Base-by-base conservation (phyloP, 192 early-diverging fungal species). In the Gigaspora rosea region DNA sequence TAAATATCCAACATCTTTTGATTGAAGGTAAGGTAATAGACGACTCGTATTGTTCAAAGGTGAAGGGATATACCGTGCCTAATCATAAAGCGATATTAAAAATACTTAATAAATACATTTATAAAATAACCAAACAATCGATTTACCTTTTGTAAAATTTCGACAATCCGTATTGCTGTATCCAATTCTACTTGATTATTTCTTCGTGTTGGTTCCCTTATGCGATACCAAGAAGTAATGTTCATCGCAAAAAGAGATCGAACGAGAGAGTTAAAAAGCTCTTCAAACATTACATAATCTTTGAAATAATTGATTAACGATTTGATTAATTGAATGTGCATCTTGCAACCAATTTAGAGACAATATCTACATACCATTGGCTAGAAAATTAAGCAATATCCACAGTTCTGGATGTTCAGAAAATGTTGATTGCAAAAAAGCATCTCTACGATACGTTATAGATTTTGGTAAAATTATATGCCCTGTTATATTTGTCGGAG, bases 1-100 rank as follows among this genome's bases (percentile, higher is more conserved):
- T 46, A 73, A 46, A 16, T 73, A 57, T 15, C 54, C 52, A 11
- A 73, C 49, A 58, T 73, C 71, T 11, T 46, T 73, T 46, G 71
- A 57, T 16, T 10, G n/a, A 35, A 73, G 7, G 22, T 73, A 27
- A 6, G 54, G 35, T 6, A 73, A 73, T 10, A 73, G 22, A 36
- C 22, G 22, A 18, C 71, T 52, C 7, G 57, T 8, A 41, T 73
- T 12, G 18, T 54, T 73, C n/a, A 73, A 46, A 35, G 52, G 52
- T 20, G 32, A 18, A 51, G 52, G 71, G 35, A 73, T 22, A 59
- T 59, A 54, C 3, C 16, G 2, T 16, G 71, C 71, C 71, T 73
- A 41, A 8, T 5, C 8, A 20, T n/a, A 72, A 72, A 48, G 10
- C 18, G 27, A 73, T 32, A 69, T 49, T 32, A 13, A 69, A n/a